Base-by-base conservation (phyloP, 352 stramenopile species). In the Pythium utonaiense region DNA sequence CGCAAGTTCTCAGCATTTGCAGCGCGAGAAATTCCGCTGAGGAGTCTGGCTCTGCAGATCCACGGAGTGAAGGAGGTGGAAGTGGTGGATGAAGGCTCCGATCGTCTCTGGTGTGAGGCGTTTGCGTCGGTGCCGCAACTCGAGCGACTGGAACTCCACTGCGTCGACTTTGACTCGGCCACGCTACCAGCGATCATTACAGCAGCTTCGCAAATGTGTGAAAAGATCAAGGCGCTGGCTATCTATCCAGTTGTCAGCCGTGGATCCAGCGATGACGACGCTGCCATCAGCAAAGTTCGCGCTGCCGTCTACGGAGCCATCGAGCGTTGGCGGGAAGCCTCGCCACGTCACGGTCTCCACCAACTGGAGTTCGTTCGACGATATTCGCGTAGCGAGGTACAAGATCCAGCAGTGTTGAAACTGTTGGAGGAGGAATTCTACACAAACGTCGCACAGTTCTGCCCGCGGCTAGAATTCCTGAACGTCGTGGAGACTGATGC, bases 61-160 rank as follows among this genome's bases (percentile, higher is more conserved):
- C 17, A 13, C 14, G 38, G n/a, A 45, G n/a, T 12, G 17, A 19
- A 45, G n/a, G 38, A 44, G 36, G 36, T 22, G 14, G 36, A 45
- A 13, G 17, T 45, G 5, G 28, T 33, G 5, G 5, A 33, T 9
- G 28, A 33, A 33, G 28, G 9, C 28, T 10, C 28, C 28, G 25
- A 19, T 3, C 38, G n/a, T 13, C 10, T 27, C 6, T 45, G 38
- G 38, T 27, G 38, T 45, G 38, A 45, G n/a, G 38, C 38, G n/a
- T 45, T 45, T 27, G 38, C 38, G 4, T 25, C 38, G 1, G 41
- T 58, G 27, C 58, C 58, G 13, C 50, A 65, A 24, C 58, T 65
- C 28, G 58, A 65, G 30, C 58, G 58, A 31, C 58, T 65, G 7
- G 58, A 65, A 25, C 25, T 65, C 19, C 49, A 51, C 57, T 45